Evolutionary conservation across 176 grass and related monocot species (phyloP).

Genomic region (Zoysia japonica): DNA sequence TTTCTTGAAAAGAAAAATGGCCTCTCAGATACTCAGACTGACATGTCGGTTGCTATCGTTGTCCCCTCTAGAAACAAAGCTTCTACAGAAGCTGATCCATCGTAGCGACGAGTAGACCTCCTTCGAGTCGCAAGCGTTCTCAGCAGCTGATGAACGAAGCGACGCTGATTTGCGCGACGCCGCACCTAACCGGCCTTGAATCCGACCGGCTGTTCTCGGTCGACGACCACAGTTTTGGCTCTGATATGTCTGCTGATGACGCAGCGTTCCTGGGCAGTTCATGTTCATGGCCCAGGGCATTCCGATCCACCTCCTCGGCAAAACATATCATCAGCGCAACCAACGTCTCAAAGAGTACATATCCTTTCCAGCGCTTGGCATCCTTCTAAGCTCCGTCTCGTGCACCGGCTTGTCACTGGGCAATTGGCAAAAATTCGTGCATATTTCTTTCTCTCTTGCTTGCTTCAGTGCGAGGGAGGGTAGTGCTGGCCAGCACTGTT

Average conservation of each 20-base stretch:
- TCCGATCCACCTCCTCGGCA: too few species aligned
- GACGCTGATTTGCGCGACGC: neutral
- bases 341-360: too few species aligned
- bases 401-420: neutral
- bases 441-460: neutral
- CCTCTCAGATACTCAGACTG: neutral
- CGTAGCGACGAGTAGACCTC: too few species aligned
- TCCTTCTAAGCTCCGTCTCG: too few species aligned
- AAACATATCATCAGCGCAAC: too few species aligned
- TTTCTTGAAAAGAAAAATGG: neutral
- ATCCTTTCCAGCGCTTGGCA: too few species aligned
- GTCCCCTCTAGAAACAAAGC: neutral
- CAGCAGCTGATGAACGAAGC: neutral
- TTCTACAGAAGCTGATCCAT: too few species aligned
- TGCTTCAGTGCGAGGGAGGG: neutral
- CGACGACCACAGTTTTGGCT: neutral
- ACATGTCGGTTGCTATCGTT: neutral
- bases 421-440: neutral
- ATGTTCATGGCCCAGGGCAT: too few species aligned
- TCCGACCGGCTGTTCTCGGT: neutral
- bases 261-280: too few species aligned
- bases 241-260: too few species aligned
- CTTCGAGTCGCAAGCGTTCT: neutral
- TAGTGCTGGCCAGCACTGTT: neutral
- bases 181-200: constrained; percentile 27